Conservation (phyloP, 2,329 filamentous ascomycete species). For the Fusarium vanettenii region DNA sequence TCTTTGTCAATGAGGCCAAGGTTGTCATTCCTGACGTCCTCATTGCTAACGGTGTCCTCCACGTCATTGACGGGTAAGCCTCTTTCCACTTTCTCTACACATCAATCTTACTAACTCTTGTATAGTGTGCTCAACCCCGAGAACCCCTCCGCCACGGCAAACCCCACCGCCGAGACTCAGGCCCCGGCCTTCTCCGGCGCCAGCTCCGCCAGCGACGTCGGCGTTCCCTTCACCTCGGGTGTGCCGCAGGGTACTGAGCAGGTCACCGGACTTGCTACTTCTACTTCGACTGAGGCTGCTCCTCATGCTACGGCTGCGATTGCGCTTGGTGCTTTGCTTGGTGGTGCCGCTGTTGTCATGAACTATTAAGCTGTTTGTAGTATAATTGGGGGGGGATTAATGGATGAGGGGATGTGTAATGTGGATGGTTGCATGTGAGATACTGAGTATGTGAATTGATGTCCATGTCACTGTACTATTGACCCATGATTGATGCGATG, state of each 20-base stretch:
- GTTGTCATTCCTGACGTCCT: constrained; percentile 62
- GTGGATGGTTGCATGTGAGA: neutral
- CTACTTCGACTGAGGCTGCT: constrained; percentile 31
- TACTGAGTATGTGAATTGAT: neutral
- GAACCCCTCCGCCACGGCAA: constrained; percentile 48
- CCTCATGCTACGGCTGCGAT: constrained; percentile 40
- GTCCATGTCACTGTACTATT: neutral
- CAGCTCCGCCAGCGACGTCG: constrained; percentile 54
- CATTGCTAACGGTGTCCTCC: constrained; percentile 66
- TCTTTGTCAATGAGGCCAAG: constrained; percentile 53
- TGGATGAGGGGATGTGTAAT: neutral
- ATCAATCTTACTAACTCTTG: constrained; percentile 48
- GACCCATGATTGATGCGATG: neutral
- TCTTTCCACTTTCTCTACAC: no score
- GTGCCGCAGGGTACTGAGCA: constrained; percentile 44
- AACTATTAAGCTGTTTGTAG: constrained; percentile 17
- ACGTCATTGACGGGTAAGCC: constrained; percentile 67
- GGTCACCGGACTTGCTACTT: constrained; percentile 30
- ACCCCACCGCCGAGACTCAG: constrained; percentile 51
- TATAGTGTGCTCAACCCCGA: constrained; percentile 60
- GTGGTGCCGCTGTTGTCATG: constrained; percentile 37
- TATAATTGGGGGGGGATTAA: neutral
- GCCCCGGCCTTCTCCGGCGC: constrained; percentile 65
- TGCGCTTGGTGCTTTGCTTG: constrained; percentile 39
- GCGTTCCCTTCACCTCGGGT: constrained; percentile 66